Evolutionary conservation across 2,329 filamentous ascomycete species (phyloP).

Genomic region (Phaeosphaeriaceae sp.): DNA sequence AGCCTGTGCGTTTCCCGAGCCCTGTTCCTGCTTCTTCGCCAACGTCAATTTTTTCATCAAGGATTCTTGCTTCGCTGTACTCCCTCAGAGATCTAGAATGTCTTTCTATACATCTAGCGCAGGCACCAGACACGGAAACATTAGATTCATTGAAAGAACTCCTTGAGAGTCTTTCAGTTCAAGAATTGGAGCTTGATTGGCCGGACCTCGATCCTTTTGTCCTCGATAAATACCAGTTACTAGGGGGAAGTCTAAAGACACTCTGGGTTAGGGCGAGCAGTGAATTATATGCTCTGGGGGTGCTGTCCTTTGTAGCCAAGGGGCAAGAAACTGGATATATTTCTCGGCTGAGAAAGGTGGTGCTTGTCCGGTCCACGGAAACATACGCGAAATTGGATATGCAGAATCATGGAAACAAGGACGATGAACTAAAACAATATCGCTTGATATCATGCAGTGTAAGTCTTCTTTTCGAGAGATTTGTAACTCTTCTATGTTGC

Average conservation of each 20-base stretch:
- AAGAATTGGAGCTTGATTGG: conserved; percentile 35
- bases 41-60: conserved; percentile 27
- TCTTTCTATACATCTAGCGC: conserved; percentile 23
- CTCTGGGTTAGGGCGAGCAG: conserved; percentile 26
- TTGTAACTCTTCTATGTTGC: no score
- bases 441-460: no score
- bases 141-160: conserved; percentile 24
- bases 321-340: conserved; percentile 14
- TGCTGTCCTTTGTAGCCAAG: conserved; percentile 17
- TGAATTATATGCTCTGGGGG: conserved; percentile 18
- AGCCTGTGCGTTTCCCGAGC: conserved; percentile 26
- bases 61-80: conserved; percentile 26
- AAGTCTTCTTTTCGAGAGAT: no score
- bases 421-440: conserved; percentile 3
- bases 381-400: background rate
- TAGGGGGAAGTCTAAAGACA: conserved; percentile 14
- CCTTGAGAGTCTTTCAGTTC: conserved; percentile 19
- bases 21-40: conserved; percentile 6
- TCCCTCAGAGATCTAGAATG: conserved; percentile 19
- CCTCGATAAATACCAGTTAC: conserved; percentile 18
- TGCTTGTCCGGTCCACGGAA: conserved; percentile 22
- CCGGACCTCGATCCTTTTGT: conserved; percentile 23
- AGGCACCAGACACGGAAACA: conserved; percentile 21
- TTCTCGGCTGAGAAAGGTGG: conserved; percentile 17
- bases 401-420: background rate